Evolutionary conservation across 2,329 filamentous ascomycete species (phyloP).

Genomic region (Penicillium griseofulvum): DNA sequence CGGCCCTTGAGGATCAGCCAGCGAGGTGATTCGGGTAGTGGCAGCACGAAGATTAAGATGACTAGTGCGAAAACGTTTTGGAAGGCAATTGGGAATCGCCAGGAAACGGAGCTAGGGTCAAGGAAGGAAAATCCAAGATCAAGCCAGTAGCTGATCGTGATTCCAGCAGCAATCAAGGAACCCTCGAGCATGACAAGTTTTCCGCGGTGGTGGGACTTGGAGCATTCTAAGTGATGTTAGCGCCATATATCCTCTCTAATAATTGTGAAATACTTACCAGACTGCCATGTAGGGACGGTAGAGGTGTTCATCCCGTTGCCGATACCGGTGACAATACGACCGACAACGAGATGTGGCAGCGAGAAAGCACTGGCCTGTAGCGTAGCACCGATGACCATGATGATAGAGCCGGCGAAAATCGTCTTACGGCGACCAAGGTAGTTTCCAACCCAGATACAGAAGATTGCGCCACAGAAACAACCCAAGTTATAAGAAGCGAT

Average conservation of each 20-base stretch:
- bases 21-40: conserved; percentile 55
- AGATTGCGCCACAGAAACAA: conserved; percentile 51
- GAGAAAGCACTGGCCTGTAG: conserved; percentile 50
- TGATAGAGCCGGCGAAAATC: conserved; percentile 49
- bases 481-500: conserved; percentile 49
- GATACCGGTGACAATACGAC: conserved; percentile 52
- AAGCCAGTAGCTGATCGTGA: conserved; percentile 49
- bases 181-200: conserved; percentile 53
- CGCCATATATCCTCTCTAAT: rapidly evolving
- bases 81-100: conserved; percentile 56
- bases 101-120: conserved; percentile 44
- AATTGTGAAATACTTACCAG: conserved; percentile 6
- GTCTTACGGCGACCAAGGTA: conserved; percentile 51
- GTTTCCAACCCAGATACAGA: conserved; percentile 53
- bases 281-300: conserved; percentile 54
- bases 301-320: conserved; percentile 55
- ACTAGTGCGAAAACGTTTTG: conserved; percentile 55
- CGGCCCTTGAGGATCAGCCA: conserved; percentile 56
- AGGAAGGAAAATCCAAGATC: conserved; percentile 53
- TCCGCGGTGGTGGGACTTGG: conserved; percentile 49
- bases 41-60: conserved; percentile 47
- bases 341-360: conserved; percentile 52
- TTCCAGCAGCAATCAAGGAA: conserved; percentile 48
- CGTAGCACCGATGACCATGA: conserved; percentile 52
- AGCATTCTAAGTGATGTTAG: conserved; percentile 37